Evolutionary conservation across 2,329 filamentous ascomycete species (phyloP), one percentile per base, ranked within the genome.

Genomic region (Diplodia seriata): DNA sequence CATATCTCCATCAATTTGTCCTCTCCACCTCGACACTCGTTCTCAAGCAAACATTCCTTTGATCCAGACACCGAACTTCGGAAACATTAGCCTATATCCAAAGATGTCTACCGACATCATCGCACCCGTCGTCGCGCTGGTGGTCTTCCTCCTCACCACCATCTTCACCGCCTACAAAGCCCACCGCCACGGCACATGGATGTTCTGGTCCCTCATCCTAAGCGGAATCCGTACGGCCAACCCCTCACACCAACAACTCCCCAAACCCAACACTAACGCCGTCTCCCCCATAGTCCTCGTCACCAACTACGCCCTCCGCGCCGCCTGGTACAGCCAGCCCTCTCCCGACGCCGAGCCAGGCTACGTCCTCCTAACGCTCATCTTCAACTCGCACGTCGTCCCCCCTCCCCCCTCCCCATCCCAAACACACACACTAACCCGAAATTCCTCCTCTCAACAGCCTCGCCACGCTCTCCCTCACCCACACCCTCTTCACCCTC

Each of bases 121-220:
- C 33, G 18, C 55, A 7, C 29, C 55, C 3, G 23, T 26, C 20
- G 18, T 57, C 33, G 33, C 55, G 3, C 6, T 57, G 18, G n/a
- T 57, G 29, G 14, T 57, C 4, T 57, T 57, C 12, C 3, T 57
- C 36, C 1, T 43, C n/a, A 11, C 12, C 9, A 57, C 55, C 20
- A 20, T 4, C 11, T 26, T 26, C 18, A 26, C 33, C n/a, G 11
- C 36, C 33, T 40, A 40, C 20, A 33, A 57, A 23, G 20, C 55
- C 5, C 26, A 26, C 15, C 55, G 55, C n/a, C 55, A 57, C 12
- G 9, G 20, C 12, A 15, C 55, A 14, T 57, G 55, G 55, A 40
- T 57, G n/a, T 12, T 57, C 20, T 57, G 55, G 55, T 57, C 55
- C 20, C 55, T 57, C 33, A 43, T 57, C 20, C 36, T 57, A 4